Base-by-base conservation (phyloP, 306 rosid species). In the Lathyrus sativus region DNA sequence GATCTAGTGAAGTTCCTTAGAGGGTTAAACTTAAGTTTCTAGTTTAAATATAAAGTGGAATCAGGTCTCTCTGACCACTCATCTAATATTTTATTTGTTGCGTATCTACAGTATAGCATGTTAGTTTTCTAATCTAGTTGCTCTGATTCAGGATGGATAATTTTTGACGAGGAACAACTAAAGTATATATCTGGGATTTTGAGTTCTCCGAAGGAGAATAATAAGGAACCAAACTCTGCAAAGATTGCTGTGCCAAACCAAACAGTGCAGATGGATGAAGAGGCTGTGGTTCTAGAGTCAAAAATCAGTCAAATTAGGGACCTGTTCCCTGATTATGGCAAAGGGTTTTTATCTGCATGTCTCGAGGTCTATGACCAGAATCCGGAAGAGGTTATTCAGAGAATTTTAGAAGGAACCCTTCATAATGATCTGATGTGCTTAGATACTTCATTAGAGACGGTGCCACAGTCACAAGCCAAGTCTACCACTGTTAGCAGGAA, bases 351-450 rank as follows among this genome's bases (percentile, higher is more conserved):
- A 65, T 82, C 83, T 80, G 92, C 97, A 10, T 91, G 99, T 79
- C 97, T 95, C 41, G 95, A 85, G 75, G 91, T 81, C 33, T 91
- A 95, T 76, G 95, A 88, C 82, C 99, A 91, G 71, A 88, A 87
- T 79, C 91, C 95, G n/a, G 99, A 91, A 81, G 99, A 90, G 73
- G 97, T 95, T 55, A 88, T 91, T 82, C 96, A 91, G 82, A 84
- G 89, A 83, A 91, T 95, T 74, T 91, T 95, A 44, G 99, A 91
- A 75, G 97, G 91, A 64, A 91, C 89, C 65, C 97, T 91, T 72
- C 99, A 88, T 75, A 61, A 78, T 54, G 97, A 91, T 79, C 85
- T 95, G 76, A 85, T 69, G 81, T 39, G 79, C 73, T 84, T 88
- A 80, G 92, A 95, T 68, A 75, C 82, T 13, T 82, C 95, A 1